Base-by-base conservation (phyloP, 2,329 filamentous ascomycete species). In the Xylaria digitata region DNA sequence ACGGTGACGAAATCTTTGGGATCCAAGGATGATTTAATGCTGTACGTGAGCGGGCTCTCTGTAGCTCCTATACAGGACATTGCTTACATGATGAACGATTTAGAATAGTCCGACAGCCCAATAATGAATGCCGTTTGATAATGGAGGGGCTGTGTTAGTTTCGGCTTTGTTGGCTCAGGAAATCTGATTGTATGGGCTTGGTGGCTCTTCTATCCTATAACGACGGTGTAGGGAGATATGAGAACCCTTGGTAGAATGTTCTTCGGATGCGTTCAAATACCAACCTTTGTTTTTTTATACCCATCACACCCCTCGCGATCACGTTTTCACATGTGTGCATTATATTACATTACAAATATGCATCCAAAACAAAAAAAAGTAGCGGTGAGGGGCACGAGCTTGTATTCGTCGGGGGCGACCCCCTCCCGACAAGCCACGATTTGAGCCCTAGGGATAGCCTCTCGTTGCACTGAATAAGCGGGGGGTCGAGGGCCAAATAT, bases 1-100 rank as follows among this genome's bases (percentile, higher is more conserved):
- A 82, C 65, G 77, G 82, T 2, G 56, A 63, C 42, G 50, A 63
- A 11, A 19, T 71, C 9, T 71, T 70, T 46, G 45, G 26, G 23
- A 58, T 52, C 1, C 23, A 13, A 32, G 23, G 4, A 30, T 37
- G 4, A 15, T 48, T n/a, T 63, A 52, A 43, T 65, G 37, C 13
- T 17, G 52, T 42, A 37, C 11, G 21, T 6, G 3, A 8, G n/a
- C 19, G 8, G 32, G 23, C 42, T 49, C 42, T 61, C 17, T 57
- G 19, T 40, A 4, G 26, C 50, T 52, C 32, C 6, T 52, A 17
- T n/a, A 21, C 32, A 21, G 43, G 21, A 53, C 37, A n/a, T 58
- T 50, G 8, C 34, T 56, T 15, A 21, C 13, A 21, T 8, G 37
- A 54, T 13, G 26, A 11, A 48, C 30, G n/a, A 17, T 21, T 62